Evolutionary conservation across 768 basidiomycete genomes (phyloP), one percentile per base, ranked within the genome.

Genomic region (Lactarius hatsudake): DNA sequence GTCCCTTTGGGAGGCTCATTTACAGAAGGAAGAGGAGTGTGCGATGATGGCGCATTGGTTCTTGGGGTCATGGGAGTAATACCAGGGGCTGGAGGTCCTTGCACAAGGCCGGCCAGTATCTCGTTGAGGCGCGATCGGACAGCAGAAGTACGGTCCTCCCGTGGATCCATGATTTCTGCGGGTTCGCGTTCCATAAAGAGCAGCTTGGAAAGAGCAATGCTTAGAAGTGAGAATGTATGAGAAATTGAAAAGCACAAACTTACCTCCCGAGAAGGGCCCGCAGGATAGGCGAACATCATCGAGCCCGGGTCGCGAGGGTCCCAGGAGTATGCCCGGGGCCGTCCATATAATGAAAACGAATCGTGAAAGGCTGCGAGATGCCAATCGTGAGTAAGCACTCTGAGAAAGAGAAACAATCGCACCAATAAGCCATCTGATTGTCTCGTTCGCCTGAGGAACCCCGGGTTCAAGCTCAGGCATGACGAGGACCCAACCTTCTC

Each of bases 201-300:
- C 61, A 86, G 82, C 92, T 96, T 71, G 12, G 65, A 43, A 53
- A 53, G 4, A 26, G 51, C 6, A 53, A 53, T 26, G 26, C 51
- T 53, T 26, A 23, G 51, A 54, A 3, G 15, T 58, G 48, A 67
- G 32, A 17, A 18, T 30, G 55, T 26, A 61, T 26, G 38, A 64
- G 34, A 38, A 28, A 64, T 51, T 5, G 18, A 45, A 36, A 45
- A 54, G 26, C 63, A 38, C 64, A 48, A 20, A 80, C 91, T 71
- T 74, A 96, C 95, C 74, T 94, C 90, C 77, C 87, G 89, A 66
- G 85, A 79, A 5, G 89, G 86, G 1, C 94, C 95, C 58, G 93
- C 87, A 8, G 96, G 96, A 75, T 98, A 97, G 0, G 88, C 94
- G 76, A 96, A 98, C 88, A 98, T 95, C 76, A 96, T 83, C 12